Evolutionary conservation across 2,329 filamentous ascomycete species (phyloP), one percentile per base, ranked within the genome.

Genomic region (Calonectria leucothoes): DNA sequence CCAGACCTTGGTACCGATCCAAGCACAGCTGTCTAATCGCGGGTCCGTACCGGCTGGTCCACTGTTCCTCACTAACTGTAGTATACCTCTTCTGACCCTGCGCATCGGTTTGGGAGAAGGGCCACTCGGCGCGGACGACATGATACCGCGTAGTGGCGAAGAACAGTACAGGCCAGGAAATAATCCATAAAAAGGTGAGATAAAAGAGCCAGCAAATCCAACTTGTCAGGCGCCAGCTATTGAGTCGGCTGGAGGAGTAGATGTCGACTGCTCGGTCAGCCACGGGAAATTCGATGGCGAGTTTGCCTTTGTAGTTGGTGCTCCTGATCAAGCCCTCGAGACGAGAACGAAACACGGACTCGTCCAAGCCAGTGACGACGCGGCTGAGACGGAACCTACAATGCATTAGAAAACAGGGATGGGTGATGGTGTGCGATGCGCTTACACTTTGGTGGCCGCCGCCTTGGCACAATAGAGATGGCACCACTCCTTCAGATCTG

Each of bases 151-250:
- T 78, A 0, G 77, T 78, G 7, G 59, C 57, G 20, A 78, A 76
- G 31, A 78, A 78, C 0, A 78, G 67, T 0, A 76, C 6, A 14
- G 77, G 77, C 77, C 77, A 78, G 2, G 77, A 69, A n/a, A 78
- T 75, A 29, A 78, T 78, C 77, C 77, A 78, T 0, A 79, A 55
- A 7, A 78, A 78, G 0, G 71, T 79, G 0, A 78, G 70, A 5
- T 78, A 78, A 12, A 78, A 78, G 27, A 79, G 6, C 77, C 77
- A 78, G 15, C 75, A 59, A n/a, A 78, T 71, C 77, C 77, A 78
- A 4, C n/a, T 17, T 6, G 66, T 76, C 27, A 78, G 33, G 0
- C 77, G 65, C 77, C 75, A 76, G 0, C n/a, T 73, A 11, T 78
- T 78, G 0, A 78, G 70, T 0, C 66, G 55, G 6, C 67, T 76